A percentile compares a stretch with the other conserved stretches of the same genome.
Evolutionary conservation across 192 early-diverging fungal genomes (phyloP).

Genomic region (Entomortierella lignicola): DNA sequence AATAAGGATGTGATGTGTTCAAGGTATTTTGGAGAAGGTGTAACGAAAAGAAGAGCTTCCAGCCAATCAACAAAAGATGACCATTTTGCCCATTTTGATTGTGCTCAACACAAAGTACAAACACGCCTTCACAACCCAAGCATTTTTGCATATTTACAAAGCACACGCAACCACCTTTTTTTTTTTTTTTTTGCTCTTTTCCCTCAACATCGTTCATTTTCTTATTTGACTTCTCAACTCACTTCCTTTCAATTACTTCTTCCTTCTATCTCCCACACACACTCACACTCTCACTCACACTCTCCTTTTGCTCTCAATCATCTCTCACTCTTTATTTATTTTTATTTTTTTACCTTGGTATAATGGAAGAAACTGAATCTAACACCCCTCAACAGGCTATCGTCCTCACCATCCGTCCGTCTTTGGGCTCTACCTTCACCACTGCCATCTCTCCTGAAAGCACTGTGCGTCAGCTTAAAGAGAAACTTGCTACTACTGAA

Average conservation of each 20-base stretch:
- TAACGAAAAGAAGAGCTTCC: too few relatives aligned
- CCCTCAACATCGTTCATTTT: neutral
- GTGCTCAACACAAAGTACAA: neutral
- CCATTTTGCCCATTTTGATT: neutral
- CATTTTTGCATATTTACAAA: neutral
- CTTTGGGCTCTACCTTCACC: constrained; percentile 61
- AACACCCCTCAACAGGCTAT: constrained; percentile 41
- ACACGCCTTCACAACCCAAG: neutral
- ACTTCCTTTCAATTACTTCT: neutral
- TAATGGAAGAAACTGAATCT: constrained; percentile 42
- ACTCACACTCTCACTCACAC: neutral
- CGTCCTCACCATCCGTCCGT: constrained; percentile 65
- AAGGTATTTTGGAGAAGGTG: too few relatives aligned
- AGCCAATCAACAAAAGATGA: neutral
- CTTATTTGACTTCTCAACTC: neutral
- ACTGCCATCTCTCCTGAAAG: constrained; percentile 59
- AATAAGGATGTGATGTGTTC: too few relatives aligned
- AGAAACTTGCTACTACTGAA: constrained; percentile 67
- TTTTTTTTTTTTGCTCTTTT: neutral
- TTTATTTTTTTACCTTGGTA: neutral
- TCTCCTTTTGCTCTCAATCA: neutral
- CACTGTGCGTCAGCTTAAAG: constrained; percentile 81
- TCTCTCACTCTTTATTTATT: constrained; percentile 1
- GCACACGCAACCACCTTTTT: neutral
- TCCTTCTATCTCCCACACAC: neutral